Conservation (phyloP, 345 rosid genomes). For the Salix caprea region DNA sequence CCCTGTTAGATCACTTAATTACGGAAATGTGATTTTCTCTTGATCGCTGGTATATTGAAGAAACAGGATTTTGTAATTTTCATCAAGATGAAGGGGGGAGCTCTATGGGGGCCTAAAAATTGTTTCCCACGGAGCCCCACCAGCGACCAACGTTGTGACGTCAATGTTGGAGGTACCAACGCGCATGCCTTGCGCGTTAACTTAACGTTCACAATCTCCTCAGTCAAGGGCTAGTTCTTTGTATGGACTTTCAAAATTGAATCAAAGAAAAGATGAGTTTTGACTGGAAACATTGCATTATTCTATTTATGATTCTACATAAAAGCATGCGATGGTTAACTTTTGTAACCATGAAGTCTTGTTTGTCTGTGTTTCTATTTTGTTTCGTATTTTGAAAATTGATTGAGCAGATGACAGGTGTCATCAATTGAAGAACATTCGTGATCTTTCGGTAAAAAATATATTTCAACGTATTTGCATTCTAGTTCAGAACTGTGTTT, state of each 20-base stretch:
- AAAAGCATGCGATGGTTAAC: neutral
- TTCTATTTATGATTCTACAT: neutral
- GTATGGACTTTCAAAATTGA: neutral
- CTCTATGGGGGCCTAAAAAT: neutral
- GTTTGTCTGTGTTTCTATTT: neutral
- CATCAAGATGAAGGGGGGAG: neutral
- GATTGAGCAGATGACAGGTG: neutral
- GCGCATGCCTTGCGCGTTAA: constrained; percentile 39
- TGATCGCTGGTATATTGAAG: neutral
- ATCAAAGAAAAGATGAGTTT: neutral
- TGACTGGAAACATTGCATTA: neutral
- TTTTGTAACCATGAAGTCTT: neutral
- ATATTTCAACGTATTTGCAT: neutral
- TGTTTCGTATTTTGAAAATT: neutral
- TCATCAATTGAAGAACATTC: neutral
- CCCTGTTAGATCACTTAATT: neutral
- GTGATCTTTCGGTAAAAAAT: neutral
- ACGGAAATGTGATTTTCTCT: constrained; percentile 4
- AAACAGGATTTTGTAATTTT: neutral
- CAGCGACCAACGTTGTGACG: constrained; percentile 7
- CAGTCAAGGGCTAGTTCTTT: neutral
- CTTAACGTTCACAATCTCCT: constrained; percentile 27
- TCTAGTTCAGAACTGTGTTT: too few relatives aligned
- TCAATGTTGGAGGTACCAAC: constrained; percentile 24
- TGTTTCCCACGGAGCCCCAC: constrained; percentile 9